Base-by-base conservation (phyloP, 108 stramenopile genomes). In the Mayamaea pseudoterrestris region DNA sequence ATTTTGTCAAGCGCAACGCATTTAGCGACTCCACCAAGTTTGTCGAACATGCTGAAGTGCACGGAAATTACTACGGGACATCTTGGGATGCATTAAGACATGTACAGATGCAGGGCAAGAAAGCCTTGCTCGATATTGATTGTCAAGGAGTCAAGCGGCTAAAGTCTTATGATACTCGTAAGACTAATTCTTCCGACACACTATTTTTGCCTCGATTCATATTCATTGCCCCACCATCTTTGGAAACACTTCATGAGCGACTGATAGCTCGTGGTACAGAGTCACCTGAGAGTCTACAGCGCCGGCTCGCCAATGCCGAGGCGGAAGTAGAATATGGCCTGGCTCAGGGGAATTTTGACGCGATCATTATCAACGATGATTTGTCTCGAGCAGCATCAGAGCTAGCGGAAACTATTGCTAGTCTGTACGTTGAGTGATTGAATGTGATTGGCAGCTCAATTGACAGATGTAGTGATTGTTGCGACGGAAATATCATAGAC, bases 41-140 rank as follows among this genome's bases (percentile, higher is more conserved):
- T 53, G 39, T 98, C 16, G 95, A 98, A 70, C 53, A 71, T 49
- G 98, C 98, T 1, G 44, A 95, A 44, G 98, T 98, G 8, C 98
- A 98, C 68, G 93, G 90, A 23, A 97, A 96, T 65, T 58, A 75
- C 7, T 98, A 98, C 66, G 98, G 98, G 12, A 98, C 98, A n/a
- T 70, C 68, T 44, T 65, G 80, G 32, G 61, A 78, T 13, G 61
- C 90, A 0, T 57, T 98, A 26, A 25, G 56, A 26, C 50, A 64
- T 48, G 84, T 93, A 3, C 58, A 65, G 35, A 41, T 57, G 18
- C 31, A 46, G 37, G 76, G 77, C n/a, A 71, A 73, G 50, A 61
- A 84, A 9, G 89, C 88, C 64, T 43, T 98, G 30, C 53, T 98
- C 27, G 98, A 98, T 57, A 95, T 98, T 59, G 98, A 98, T 55